phyloP scores from a whole-genome alignment of 371 early-diverging fungal genomes.

The Blastocladiella emersonii region DNA sequence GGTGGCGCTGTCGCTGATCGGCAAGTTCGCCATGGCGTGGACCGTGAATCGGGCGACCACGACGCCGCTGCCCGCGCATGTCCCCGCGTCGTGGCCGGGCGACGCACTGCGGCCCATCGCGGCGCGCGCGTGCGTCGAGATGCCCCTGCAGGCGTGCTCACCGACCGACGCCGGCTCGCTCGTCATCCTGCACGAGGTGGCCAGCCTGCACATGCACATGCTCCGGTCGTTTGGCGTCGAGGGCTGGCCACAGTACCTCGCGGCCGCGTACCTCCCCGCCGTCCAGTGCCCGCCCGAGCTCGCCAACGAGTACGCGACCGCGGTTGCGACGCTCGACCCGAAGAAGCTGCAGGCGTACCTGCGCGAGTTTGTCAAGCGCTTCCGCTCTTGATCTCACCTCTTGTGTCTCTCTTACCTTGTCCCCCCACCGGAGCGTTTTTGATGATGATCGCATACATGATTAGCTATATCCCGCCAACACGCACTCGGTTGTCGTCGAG shows the following conservation, averaged over 20 bases:
- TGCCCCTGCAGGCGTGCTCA: constrained; percentile 37
- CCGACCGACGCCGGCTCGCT: background rate
- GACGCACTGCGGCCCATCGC: constrained; percentile 68
- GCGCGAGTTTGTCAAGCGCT: background rate
- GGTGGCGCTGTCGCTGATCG: constrained; percentile 63
- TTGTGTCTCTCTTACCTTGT: too few relatives aligned
- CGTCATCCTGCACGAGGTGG: constrained; percentile 38
- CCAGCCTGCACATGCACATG: constrained; percentile 54
- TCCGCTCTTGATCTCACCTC: background rate
- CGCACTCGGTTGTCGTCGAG: too few relatives aligned
- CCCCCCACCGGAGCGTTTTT: too few relatives aligned
- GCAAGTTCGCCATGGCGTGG: constrained; percentile 36
- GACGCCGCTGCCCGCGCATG: background rate
- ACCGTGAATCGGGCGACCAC: constrained; percentile 10
- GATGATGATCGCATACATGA: too few relatives aligned
- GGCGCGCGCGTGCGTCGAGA: constrained; percentile 60
- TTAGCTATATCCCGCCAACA: too few relatives aligned
- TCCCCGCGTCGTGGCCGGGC: constrained; percentile 26
- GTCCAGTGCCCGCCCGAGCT: constrained; percentile 51
- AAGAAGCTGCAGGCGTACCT: background rate
- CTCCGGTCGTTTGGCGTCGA: constrained; percentile 42
- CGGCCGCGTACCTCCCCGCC: constrained; percentile 43
- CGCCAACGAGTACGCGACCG: constrained; percentile 16
- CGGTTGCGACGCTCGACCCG: background rate
- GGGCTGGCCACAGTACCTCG: constrained; percentile 52